Percentiles rank a stretch among this genome's conserved stretches.
phyloP scores from a whole-genome alignment of 176 grass and related monocot species.

The Avena sativa region DNA sequence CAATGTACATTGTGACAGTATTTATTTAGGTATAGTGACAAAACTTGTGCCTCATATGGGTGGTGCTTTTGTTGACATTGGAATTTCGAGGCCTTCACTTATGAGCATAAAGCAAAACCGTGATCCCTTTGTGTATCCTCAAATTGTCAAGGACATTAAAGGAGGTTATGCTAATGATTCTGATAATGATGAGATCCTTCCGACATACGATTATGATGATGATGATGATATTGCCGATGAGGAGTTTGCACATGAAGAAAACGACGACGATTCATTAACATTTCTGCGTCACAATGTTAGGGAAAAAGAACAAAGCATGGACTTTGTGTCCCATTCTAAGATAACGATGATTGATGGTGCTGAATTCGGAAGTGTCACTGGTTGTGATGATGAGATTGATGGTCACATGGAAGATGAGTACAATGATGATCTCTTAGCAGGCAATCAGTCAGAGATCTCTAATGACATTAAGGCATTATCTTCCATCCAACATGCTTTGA shows the following conservation, averaged over 20 bases:
- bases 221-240: slow-evolving; percentile 55
- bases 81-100: slow-evolving; percentile 70
- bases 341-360: slow-evolving; percentile 39
- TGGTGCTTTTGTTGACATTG: slow-evolving; percentile 98
- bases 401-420: slow-evolving; percentile 65
- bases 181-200: slow-evolving; percentile 45
- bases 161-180: slow-evolving; percentile 45
- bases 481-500: slow-evolving; percentile 62
- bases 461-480: slow-evolving; percentile 62
- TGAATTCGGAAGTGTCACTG: slow-evolving; percentile 48
- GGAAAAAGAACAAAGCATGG: slow-evolving; percentile 51
- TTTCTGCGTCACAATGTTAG: slow-evolving; percentile 42
- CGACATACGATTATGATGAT: slow-evolving; percentile 53
- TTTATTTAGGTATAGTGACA: slow-evolving; percentile 89
- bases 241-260: slow-evolving; percentile 58
- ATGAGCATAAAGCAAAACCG: slow-evolving; percentile 81
- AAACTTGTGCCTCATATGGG: slow-evolving; percentile 89
- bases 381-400: slow-evolving; percentile 56
- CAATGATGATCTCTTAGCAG: slow-evolving; percentile 60
- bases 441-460: slow-evolving; percentile 47
- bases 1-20: slow-evolving; percentile 90
- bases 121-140: slow-evolving; percentile 88
- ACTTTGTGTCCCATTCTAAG: slow-evolving; percentile 43
- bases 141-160: slow-evolving; percentile 53
- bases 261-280: slow-evolving; percentile 50